Evolutionary conservation across 495 filamentous ascomycete genomes (phyloP).

Genomic region (Podospora didyma): DNA sequence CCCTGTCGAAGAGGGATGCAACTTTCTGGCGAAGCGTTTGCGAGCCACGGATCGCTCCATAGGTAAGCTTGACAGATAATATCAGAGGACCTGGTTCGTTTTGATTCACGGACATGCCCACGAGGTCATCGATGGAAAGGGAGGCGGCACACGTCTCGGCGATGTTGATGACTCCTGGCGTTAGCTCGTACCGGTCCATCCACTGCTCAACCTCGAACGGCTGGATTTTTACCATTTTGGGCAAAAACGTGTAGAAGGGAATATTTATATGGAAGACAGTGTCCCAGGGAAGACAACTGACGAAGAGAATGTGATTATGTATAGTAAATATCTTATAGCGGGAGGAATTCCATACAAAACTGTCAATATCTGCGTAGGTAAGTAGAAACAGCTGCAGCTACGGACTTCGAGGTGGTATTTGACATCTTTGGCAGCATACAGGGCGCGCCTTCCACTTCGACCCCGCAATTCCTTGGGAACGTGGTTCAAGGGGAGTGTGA

Average conservation of each 20-base stretch:
- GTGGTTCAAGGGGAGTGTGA: too few relatives aligned
- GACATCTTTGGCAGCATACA: too few relatives aligned
- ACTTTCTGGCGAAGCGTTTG: conserved; percentile 20
- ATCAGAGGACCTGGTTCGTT: conserved; percentile 45
- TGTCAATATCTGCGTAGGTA: too few relatives aligned
- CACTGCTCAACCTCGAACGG: conserved; percentile 84
- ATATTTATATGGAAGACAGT: neutral
- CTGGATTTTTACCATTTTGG: conserved; percentile 63
- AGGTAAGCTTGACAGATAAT: conserved; percentile 41
- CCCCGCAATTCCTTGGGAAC: too few relatives aligned
- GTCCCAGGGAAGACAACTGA: too few relatives aligned
- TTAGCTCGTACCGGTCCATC: conserved; percentile 83
- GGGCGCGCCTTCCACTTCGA: too few relatives aligned
- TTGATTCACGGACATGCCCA: conserved; percentile 52
- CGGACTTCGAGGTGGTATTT: too few relatives aligned
- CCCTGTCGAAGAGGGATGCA: conserved; percentile 21
- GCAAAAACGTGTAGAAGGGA: neutral
- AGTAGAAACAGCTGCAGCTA: too few relatives aligned
- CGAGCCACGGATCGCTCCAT: conserved; percentile 33
- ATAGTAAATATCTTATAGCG: too few relatives aligned
- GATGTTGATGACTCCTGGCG: conserved; percentile 69
- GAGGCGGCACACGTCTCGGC: conserved; percentile 85
- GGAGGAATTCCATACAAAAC: too few relatives aligned
- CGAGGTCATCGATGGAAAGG: conserved; percentile 71
- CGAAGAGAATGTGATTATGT: too few relatives aligned